Base-by-base conservation (phyloP, 225 moss, liverwort and hornwort genomes). In the Pleurozium schreberi region DNA sequence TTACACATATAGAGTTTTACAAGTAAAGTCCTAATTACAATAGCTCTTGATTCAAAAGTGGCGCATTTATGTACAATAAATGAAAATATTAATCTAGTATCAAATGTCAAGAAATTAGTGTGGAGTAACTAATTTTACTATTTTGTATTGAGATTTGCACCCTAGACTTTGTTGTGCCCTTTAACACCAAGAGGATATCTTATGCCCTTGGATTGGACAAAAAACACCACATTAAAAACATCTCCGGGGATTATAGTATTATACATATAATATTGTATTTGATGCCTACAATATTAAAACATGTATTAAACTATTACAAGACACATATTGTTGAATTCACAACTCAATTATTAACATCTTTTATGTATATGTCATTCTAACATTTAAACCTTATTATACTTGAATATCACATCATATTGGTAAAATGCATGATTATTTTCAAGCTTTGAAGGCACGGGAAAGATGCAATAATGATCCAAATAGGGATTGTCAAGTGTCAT, bases 211-310 rank as follows among this genome's bases (percentile, higher is more conserved):
- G 22, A 76, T 76, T 34, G 9, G 6, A 52, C 22, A 33, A 14
- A 52, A 76, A 3, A 21, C 21, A 49, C 4, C 5, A 7, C 34
- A 22, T 22, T 34, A 49, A 13, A 75, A 20, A 33, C 1, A 0
- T 50, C 50, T 52, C 1, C 14, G 0, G 9, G 4, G 14, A 22
- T 22, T 0, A 1, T 36, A 9, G 4, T 9, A 22, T 22, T 0
- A 1, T 36, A 9, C 4, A 10, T 23, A 14, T 22, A 5, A 2
- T 22, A 4, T 21, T 76, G 9, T 52, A 9, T 52, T 76, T 76
- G 23, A 15, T 14, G 52, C 3, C 1, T 23, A 15, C 2, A 33
- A 49, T 34, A 50, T 0, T n/a, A n/a, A 34, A 33, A 20, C 6
- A 36, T 34, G 0, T 76, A 76, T 13, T 22, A 50, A 75, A 50